Percentiles rank a stretch among this genome's conserved stretches.
These are phyloP conservation scores for Diaporthe sp. DNA, from an alignment of 2,329 filamentous ascomycete genomes.

Conservation along the genomic window DNA sequence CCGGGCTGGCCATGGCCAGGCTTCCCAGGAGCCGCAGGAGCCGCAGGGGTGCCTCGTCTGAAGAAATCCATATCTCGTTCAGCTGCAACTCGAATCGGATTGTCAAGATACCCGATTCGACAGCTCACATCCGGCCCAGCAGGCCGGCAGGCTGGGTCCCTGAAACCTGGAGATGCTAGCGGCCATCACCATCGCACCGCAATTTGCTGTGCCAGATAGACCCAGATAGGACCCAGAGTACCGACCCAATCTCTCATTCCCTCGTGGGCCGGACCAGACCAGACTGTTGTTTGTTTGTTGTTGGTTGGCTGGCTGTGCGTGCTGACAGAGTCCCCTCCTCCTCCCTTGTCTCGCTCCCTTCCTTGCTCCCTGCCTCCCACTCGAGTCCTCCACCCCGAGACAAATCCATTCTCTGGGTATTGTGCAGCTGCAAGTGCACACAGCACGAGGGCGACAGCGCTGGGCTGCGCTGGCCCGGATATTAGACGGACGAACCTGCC, in stretches of 20 bases:
- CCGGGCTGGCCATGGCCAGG: background rate
- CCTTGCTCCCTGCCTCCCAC: background rate
- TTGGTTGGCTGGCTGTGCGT: background rate
- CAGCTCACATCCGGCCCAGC: conserved; percentile 36
- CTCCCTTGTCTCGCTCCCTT: background rate
- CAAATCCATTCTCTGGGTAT: background rate
- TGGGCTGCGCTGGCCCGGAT: background rate
- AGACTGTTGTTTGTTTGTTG: background rate
- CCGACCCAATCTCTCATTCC: background rate
- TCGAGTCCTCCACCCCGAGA: background rate
- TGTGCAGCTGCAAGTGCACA: background rate
- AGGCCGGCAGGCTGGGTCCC: conserved; percentile 17
- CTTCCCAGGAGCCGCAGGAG: no score
- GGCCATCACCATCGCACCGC: conserved; percentile 19
- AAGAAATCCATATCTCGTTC: conserved; percentile 18
- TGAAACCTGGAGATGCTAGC: conserved; percentile 25
- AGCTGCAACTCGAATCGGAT: conserved; percentile 22
- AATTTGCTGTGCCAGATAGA: background rate
- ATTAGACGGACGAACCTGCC: conserved; percentile 15
- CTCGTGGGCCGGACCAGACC: background rate
- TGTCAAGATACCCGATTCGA: conserved; percentile 38
- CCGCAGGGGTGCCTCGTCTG: conserved; percentile 16
- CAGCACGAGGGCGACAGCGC: background rate
- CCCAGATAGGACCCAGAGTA: background rate
- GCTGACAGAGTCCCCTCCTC: background rate